Percentiles rank a stretch among this genome's conserved stretches.
Conservation (phyloP, 2,329 filamentous ascomycete genomes). For the Sporothrix mexicana region DNA sequence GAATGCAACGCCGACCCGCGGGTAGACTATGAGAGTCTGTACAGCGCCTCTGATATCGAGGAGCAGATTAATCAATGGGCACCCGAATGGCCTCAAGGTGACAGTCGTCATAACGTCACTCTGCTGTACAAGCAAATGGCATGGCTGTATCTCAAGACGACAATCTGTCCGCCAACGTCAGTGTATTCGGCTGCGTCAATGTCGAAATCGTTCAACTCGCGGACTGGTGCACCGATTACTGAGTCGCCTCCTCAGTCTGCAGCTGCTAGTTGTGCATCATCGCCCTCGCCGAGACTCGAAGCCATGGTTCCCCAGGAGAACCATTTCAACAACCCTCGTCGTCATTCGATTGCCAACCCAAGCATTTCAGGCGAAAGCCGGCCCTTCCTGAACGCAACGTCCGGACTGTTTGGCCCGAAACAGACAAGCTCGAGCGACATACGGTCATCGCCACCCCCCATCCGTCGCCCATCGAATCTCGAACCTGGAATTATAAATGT, state of each 20-base stretch:
- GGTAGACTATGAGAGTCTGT: conserved; percentile 75
- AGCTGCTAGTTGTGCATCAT: conserved; percentile 46
- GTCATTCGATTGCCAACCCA: conserved; percentile 41
- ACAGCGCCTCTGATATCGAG: conserved; percentile 77
- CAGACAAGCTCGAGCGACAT: conserved; percentile 26
- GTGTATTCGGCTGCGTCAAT: conserved; percentile 35
- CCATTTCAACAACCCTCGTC: conserved; percentile 33
- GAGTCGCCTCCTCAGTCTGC: conserved; percentile 44
- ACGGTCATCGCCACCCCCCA: conserved; percentile 52
- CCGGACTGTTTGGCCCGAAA: conserved; percentile 32
- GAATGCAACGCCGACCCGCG: conserved; percentile 65
- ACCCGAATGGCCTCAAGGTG: conserved; percentile 64
- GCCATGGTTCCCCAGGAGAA: conserved; percentile 21
- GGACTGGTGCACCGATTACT: conserved; percentile 30
- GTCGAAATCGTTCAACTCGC: conserved; percentile 22
- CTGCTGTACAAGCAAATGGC: conserved; percentile 69
- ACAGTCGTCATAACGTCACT: conserved; percentile 61
- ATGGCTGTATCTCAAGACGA: conserved; percentile 68
- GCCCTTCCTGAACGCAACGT: conserved; percentile 33
- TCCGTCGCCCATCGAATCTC: conserved; percentile 55
- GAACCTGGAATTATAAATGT: conserved; percentile 59
- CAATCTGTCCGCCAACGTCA: conserved; percentile 60
- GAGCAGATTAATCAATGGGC: conserved; percentile 75
- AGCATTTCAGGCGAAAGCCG: conserved; percentile 26
- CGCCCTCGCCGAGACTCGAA: conserved; percentile 40